Conservation (phyloP, 352 stramenopile genomes). For the Aphanomyces cochlioides region DNA sequence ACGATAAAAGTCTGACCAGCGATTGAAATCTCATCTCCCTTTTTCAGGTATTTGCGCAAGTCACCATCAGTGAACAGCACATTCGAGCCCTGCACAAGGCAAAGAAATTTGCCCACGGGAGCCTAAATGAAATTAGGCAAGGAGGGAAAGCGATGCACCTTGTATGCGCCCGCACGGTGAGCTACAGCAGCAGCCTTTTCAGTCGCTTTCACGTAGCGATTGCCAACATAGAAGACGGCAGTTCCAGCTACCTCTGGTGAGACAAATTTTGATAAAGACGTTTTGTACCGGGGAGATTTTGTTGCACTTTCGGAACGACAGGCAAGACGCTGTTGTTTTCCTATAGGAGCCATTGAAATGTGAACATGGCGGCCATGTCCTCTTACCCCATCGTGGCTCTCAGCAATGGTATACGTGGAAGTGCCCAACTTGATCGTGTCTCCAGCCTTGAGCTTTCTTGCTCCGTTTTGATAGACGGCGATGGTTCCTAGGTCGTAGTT, state of each 20-base stretch:
- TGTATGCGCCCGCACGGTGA: conserved; percentile 24
- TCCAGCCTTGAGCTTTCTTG: conserved; percentile 21
- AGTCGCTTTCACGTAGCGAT: conserved; percentile 23
- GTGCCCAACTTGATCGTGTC: conserved; percentile 25
- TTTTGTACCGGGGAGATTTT: conserved; percentile 5
- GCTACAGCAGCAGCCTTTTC: conserved; percentile 20
- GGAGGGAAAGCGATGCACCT: conserved; percentile 4
- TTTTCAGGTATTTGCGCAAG: conserved; percentile 17
- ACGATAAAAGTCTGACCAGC: conserved; percentile 15
- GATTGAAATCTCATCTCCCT: conserved; percentile 24
- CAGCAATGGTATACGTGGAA: conserved; percentile 5
- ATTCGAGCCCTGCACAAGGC: conserved; percentile 27
- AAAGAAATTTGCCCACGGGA: conserved; percentile 25
- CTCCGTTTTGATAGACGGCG: conserved; percentile 18
- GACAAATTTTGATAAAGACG: not conserved
- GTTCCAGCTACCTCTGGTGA: conserved; percentile 1
- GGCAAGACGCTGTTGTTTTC: conserved; percentile 4
- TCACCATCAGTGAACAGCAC: conserved; percentile 29
- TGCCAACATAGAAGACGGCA: conserved; percentile 16
- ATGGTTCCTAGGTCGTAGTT: not conserved
- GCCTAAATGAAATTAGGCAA: not conserved
- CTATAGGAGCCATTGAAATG: not conserved
- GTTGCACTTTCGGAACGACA: not conserved
- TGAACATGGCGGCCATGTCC: not conserved
- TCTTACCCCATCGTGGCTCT: conserved; percentile 18